These are phyloP conservation scores for Epichloe elymi DNA, from an alignment of 2,329 filamentous ascomycete genomes.

Conservation along the genomic window DNA sequence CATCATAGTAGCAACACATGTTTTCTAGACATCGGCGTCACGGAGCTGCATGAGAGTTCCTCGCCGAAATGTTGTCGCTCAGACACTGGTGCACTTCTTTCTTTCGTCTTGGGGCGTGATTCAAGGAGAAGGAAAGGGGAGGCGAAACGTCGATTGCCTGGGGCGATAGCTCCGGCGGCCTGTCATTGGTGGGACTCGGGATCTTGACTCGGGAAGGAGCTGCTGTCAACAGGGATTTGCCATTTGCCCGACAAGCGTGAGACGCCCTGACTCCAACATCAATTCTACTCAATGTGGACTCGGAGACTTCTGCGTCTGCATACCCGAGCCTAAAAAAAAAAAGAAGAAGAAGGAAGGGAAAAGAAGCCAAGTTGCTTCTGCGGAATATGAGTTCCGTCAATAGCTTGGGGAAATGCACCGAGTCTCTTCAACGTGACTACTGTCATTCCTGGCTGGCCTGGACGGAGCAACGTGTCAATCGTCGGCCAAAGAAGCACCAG, in stretches of 20 bases:
- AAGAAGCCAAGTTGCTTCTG: no score
- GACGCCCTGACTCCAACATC: neutral
- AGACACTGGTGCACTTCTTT: neutral
- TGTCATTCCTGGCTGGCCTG: no score
- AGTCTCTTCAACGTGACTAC: no score
- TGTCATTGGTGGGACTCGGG: neutral
- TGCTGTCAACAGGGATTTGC: neutral
- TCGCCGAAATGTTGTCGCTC: neutral
- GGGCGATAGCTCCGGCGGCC: neutral
- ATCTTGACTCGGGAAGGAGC: slow-evolving; percentile 1
- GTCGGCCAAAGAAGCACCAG: neutral
- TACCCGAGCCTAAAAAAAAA: no score
- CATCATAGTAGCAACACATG: no score
- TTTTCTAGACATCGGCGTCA: no score
- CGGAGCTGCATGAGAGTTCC: no score
- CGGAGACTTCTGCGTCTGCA: no score
- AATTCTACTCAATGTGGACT: neutral
- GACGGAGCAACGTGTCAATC: no score
- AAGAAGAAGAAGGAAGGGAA: no score
- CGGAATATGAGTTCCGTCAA: no score
- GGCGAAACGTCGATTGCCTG: slow-evolving; percentile 6
- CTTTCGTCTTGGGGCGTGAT: neutral
- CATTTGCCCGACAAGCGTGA: neutral
- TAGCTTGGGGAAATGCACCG: no score
- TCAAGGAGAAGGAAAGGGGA: slow-evolving; percentile 1